Evolutionary conservation across 2,329 filamentous ascomycete species (phyloP), one percentile per base, ranked within the genome.

Genomic region (Fusarium fracticaudum): DNA sequence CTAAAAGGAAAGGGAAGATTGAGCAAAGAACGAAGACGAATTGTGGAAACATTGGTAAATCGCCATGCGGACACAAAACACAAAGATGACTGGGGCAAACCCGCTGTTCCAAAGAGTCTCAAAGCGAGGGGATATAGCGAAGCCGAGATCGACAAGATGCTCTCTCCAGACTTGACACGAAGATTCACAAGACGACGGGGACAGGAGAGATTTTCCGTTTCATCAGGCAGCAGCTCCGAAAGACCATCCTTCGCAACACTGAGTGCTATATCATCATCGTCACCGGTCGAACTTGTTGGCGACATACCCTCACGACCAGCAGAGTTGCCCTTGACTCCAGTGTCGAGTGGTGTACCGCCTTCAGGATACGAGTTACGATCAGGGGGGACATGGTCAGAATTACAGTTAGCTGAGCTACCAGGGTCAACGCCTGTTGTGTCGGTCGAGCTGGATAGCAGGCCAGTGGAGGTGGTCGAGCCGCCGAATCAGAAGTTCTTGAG

Each of bases 91-190:
- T 35, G 51, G 45, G 64, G 67, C 5, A 69, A 64, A 9, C 51
- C 45, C 18, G 64, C 65, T 6, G 58, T 48, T 17, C 45, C 22
- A 12, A 64, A 48, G 22, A 64, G 58, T 20, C 58, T 69, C 15
- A 69, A 69, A 13, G 43, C 43, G 6, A 61, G 59, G 31, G 53
- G 64, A 11, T 69, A 69, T 14, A 64, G 29, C 10, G 58, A 58
- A 3, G 20, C 37, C 1, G 58, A 69, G 18, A 69, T 69, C 5
- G 51, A 64, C 13, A 69, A 50, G 38, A 70, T 71, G 48, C 26
- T 71, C 2, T 55, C 41, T 4, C 67, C 66, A 13, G 66, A 70
- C 13, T 62, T 55, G 8, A 45, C 22, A 11, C 48, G 43, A 15
- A 55, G 47, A 20, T 65, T 70, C 13, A 41, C 20, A 5, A 60